Conservation (phyloP, 768 basidiomycete genomes). For the Neoboletus brunneissimus region DNA sequence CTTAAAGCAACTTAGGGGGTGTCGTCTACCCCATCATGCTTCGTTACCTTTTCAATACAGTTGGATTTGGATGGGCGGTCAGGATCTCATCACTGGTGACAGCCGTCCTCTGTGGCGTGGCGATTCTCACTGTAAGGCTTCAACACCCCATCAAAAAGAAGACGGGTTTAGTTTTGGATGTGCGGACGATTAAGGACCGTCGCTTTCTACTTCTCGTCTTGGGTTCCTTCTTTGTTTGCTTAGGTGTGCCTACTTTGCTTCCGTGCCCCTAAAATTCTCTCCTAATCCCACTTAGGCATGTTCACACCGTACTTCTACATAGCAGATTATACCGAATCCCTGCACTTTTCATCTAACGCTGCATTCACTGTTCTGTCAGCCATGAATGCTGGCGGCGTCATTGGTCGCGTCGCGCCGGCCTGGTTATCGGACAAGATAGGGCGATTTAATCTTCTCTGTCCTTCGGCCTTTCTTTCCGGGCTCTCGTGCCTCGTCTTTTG, state of each 20-base stretch:
- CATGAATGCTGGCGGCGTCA: conserved; percentile 65
- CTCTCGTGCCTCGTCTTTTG: conserved; percentile 58
- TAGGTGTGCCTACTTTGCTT: conserved; percentile 43
- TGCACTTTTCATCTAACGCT: conserved; percentile 34
- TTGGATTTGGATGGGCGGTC: conserved; percentile 64
- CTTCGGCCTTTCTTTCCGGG: conserved; percentile 61
- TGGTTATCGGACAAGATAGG: conserved; percentile 64
- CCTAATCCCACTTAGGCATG: conserved; percentile 43
- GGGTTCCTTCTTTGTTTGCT: conserved; percentile 57
- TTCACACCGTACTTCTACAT: conserved; percentile 76
- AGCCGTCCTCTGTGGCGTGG: conserved; percentile 44
- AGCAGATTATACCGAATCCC: conserved; percentile 51
- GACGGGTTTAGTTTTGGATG: conserved; percentile 21
- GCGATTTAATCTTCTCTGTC: conserved; percentile 63
- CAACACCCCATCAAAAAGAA: conserved; percentile 20
- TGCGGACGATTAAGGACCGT: conserved; percentile 41
- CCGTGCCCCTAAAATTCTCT: not conserved
- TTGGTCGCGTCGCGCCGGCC: conserved; percentile 64
- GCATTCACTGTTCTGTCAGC: conserved; percentile 60
- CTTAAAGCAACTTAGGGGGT: conserved; percentile 46
- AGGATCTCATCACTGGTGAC: conserved; percentile 55
- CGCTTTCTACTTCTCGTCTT: conserved; percentile 51
- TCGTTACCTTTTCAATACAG: conserved; percentile 47
- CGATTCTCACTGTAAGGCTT: conserved; percentile 46
- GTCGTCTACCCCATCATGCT: conserved; percentile 68